Conservation (phyloP, 331 rosid species). For the Arachis monticola region DNA sequence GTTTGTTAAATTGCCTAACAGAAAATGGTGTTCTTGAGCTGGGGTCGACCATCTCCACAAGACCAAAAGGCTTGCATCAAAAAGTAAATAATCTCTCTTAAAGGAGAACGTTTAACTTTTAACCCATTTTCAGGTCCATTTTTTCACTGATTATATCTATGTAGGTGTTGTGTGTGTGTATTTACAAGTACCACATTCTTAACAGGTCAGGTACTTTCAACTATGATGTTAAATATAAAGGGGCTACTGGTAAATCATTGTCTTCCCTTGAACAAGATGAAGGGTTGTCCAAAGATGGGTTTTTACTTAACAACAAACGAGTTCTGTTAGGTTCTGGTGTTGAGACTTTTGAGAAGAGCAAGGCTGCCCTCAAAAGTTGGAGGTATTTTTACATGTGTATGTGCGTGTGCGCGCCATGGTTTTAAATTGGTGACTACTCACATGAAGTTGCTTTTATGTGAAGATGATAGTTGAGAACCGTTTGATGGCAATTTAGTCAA, state of each 20-base stretch:
- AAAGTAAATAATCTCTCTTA: slow-evolving; percentile 42
- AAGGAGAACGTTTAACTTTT: not conserved
- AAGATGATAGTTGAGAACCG: too few species aligned
- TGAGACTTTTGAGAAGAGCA: slow-evolving; percentile 83
- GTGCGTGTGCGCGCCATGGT: too few species aligned
- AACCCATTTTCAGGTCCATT: too few species aligned
- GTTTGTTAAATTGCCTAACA: slow-evolving; percentile 42
- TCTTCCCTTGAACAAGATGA: slow-evolving; percentile 68
- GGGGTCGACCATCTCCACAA: slow-evolving; percentile 72
- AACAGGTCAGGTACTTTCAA: slow-evolving; percentile 72
- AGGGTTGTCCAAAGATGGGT: slow-evolving; percentile 67
- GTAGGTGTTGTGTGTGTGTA: too few species aligned
- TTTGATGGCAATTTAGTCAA: too few species aligned
- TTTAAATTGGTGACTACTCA: too few species aligned
- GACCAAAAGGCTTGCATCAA: slow-evolving; percentile 69
- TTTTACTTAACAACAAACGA: slow-evolving; percentile 69
- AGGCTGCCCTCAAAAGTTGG: slow-evolving; percentile 80
- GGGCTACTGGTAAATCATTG: slow-evolving; percentile 69
- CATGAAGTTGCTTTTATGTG: too few species aligned
- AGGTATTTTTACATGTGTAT: slow-evolving; percentile 48
- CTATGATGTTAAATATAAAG: slow-evolving; percentile 72
- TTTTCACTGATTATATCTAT: too few species aligned
- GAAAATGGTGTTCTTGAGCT: slow-evolving; percentile 78
- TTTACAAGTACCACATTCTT: not conserved
- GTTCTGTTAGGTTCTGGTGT: slow-evolving; percentile 77